These are phyloP conservation scores for Pestalotiopsis sp. DNA, from an alignment of 2,329 filamentous ascomycete species.

Conservation along the genomic window DNA sequence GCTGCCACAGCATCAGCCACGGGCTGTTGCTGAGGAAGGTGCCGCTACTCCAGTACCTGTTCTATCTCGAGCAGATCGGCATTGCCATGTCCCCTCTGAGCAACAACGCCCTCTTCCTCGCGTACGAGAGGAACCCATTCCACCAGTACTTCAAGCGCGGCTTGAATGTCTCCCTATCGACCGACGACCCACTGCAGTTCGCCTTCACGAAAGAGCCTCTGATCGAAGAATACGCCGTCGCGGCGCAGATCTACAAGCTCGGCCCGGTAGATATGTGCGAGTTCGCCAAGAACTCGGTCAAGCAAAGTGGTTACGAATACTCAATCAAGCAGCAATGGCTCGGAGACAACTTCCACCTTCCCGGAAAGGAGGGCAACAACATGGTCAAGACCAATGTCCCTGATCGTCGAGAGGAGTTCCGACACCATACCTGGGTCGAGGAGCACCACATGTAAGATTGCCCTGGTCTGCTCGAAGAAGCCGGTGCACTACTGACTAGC, in stretches of 20 bases:
- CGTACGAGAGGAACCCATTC: constrained; percentile 96
- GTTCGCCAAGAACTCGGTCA: constrained; percentile 92
- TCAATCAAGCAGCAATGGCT: constrained; percentile 91
- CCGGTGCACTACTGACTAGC: neutral
- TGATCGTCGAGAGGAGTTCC: constrained; percentile 86
- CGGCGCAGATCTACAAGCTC: constrained; percentile 97
- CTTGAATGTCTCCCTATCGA: constrained; percentile 93
- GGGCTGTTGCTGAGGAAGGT: constrained; percentile 92
- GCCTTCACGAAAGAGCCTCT: constrained; percentile 97
- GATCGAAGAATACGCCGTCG: constrained; percentile 97
- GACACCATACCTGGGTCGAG: constrained; percentile 82
- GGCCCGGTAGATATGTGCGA: constrained; percentile 98
- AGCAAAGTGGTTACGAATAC: constrained; percentile 91
- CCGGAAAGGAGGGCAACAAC: constrained; percentile 82
- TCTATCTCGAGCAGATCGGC: constrained; percentile 96
- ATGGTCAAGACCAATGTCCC: constrained; percentile 97
- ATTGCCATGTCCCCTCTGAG: constrained; percentile 99
- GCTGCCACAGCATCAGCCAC: constrained; percentile 96
- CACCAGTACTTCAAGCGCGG: constrained; percentile 94
- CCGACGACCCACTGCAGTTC: constrained; percentile 95
- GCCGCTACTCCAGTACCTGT: constrained; percentile 92
- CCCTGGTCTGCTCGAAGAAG: neutral
- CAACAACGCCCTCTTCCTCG: constrained; percentile 95
- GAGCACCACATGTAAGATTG: constrained; percentile 79
- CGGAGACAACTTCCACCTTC: constrained; percentile 74